phyloP scores from a whole-genome alignment of 2,329 filamentous ascomycete genomes.

The Incumbomyces lentus region DNA sequence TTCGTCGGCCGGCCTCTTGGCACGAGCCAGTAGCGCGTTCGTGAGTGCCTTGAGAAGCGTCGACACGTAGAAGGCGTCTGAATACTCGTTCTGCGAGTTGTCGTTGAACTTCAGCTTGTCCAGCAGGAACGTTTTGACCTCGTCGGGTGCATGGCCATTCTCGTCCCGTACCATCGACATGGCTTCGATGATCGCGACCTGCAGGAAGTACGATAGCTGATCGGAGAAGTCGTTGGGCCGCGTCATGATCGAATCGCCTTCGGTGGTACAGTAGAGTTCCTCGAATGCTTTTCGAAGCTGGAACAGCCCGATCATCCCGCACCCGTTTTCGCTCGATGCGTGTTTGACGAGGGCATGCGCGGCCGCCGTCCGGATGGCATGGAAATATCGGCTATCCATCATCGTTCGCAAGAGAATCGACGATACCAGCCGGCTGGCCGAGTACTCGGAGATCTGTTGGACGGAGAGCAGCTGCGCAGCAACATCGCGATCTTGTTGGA shows the following conservation, averaged over 20 bases:
- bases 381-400: slow-evolving; percentile 84
- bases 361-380: slow-evolving; percentile 81
- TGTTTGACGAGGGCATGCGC: slow-evolving; percentile 68
- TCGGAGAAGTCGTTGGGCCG: slow-evolving; percentile 86
- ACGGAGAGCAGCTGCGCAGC: slow-evolving; percentile 72
- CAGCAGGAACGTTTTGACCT: slow-evolving; percentile 72
- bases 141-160: slow-evolving; percentile 64
- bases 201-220: slow-evolving; percentile 72
- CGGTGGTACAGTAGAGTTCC: slow-evolving; percentile 75
- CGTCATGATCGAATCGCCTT: slow-evolving; percentile 56
- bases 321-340: slow-evolving; percentile 49
- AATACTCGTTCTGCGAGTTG: slow-evolving; percentile 79
- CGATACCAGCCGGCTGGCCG: slow-evolving; percentile 69
- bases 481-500: slow-evolving; percentile 94
- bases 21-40: slow-evolving; percentile 41
- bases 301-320: slow-evolving; percentile 66
- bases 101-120: slow-evolving; percentile 90
- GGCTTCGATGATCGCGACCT: slow-evolving; percentile 70
- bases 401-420: slow-evolving; percentile 83
- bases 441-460: slow-evolving; percentile 58
- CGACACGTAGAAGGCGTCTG: slow-evolving; percentile 81
- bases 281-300: slow-evolving; percentile 81
- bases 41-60: slow-evolving; percentile 59
- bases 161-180: slow-evolving; percentile 68
- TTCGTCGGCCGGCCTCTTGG: slow-evolving; percentile 30